Percentiles rank a stretch among this genome's conserved stretches.
Conservation (phyloP, 2,329 filamentous ascomycete species). For the Ceratocystis variospora region DNA sequence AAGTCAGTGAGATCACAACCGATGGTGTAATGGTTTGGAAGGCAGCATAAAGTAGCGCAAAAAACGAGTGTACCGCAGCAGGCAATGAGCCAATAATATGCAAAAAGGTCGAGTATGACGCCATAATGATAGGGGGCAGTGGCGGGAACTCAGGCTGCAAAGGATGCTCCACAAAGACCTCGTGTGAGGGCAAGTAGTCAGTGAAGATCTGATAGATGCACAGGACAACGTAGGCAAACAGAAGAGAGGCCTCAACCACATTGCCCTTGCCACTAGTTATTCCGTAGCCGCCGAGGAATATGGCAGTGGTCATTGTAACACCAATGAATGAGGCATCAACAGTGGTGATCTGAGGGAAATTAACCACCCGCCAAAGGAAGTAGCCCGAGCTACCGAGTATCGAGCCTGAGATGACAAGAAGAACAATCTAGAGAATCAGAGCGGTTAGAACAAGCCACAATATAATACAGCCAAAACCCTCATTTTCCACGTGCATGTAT, state of each 20-base stretch:
- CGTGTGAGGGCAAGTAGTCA: slow-evolving; percentile 72
- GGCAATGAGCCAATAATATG: slow-evolving; percentile 75
- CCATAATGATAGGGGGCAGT: slow-evolving; percentile 96
- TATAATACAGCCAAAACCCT: neutral
- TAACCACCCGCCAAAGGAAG: slow-evolving; percentile 88
- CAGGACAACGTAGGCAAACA: slow-evolving; percentile 95
- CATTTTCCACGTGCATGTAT: slow-evolving; percentile 3
- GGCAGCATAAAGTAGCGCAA: slow-evolving; percentile 78
- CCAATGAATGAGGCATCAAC: slow-evolving; percentile 87
- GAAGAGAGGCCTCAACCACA: slow-evolving; percentile 81
- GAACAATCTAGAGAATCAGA: slow-evolving; percentile 51
- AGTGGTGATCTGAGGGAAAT: slow-evolving; percentile 85
- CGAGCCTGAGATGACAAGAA: slow-evolving; percentile 76
- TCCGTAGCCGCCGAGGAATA: slow-evolving; percentile 86
- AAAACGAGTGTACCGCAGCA: slow-evolving; percentile 65
- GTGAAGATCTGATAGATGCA: slow-evolving; percentile 99
- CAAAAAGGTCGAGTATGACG: slow-evolving; percentile 83
- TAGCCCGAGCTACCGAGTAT: slow-evolving; percentile 89
- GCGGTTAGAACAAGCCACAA: neutral
- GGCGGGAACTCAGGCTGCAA: slow-evolving; percentile 80
- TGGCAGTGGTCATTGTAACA: slow-evolving; percentile 77
- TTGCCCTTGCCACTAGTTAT: slow-evolving; percentile 90
- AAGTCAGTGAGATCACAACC: slow-evolving; percentile 86
- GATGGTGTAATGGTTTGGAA: slow-evolving; percentile 92
- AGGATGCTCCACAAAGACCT: slow-evolving; percentile 38